Evolutionary conservation across 1,284 basidiomycete genomes (phyloP), one percentile per base, ranked within the genome.

Genomic region (Puccinia coronata): DNA sequence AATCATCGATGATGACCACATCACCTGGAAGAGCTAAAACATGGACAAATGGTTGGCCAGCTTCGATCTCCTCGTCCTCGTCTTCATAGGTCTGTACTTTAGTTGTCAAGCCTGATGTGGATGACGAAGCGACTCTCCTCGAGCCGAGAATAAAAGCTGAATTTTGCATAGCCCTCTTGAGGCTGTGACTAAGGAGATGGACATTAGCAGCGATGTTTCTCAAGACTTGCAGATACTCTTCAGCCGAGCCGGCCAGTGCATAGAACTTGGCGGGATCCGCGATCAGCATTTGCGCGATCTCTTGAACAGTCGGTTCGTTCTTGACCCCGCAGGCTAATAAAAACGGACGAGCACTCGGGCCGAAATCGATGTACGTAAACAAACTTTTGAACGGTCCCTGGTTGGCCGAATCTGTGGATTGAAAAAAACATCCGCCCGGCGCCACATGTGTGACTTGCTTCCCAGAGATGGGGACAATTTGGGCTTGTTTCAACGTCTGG

Each of bases 281-380:
- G 63, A 87, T 82, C 14, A 87, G 83, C 72, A 87, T 85, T 39
- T 83, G 82, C 2, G 87, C 85, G 41, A 89, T 88, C 84, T 96
- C 93, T 83, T 93, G 91, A 0, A 94, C 91, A 47, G 91, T 95
- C 0, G 96, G 97, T 84, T 96, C 93, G 74, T 90, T 91, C 84
- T 92, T 92, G 25, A 96, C 94, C 28, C 96, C 96, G 84, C 93
- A 94, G 14, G 92, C 91, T 82, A 90, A 90, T 70, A 99, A 88
- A 87, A 99, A 97, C 2, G 90, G 88, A 83, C 95, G 96, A 1
- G 93, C 96, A 5, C 89, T 88, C 0, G 89, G 85, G 0, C 96
- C 96, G 86, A 96, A 98, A 86, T 98, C 92, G 69, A 98, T 90
- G 84, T 95, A 96, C 16, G 91, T 90, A 85, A 98, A 97, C 14